Evolutionary conservation across 352 stramenopile species (phyloP).

Genomic region (Globisporangium okanoganense): DNA sequence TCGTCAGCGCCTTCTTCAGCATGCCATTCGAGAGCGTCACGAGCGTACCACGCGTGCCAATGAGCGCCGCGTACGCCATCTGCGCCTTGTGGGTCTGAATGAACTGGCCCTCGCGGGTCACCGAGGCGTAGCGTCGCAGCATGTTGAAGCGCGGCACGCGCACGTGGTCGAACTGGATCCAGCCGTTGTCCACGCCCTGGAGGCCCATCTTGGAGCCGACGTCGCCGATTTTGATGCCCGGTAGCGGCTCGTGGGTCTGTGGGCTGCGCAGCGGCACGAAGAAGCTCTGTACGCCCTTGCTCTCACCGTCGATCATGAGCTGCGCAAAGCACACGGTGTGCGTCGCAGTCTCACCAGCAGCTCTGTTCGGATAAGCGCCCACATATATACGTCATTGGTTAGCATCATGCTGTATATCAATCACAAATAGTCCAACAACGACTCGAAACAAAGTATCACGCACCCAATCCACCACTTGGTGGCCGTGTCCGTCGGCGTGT

Average conservation of each 20-base stretch:
- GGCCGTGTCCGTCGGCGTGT: slow-evolving; percentile 93
- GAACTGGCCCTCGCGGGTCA: slow-evolving; percentile 56
- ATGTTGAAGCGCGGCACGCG: slow-evolving; percentile 71
- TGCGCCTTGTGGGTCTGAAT: slow-evolving; percentile 19
- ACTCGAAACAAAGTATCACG: not conserved
- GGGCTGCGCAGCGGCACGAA: slow-evolving; percentile 91
- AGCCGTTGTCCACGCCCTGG: slow-evolving; percentile 74
- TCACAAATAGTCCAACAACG: not conserved
- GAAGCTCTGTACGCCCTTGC: slow-evolving; percentile 93
- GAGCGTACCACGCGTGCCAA: slow-evolving; percentile 52
- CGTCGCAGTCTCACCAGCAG: not conserved
- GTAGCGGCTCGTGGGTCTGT: slow-evolving; percentile 53
- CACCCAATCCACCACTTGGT: slow-evolving; percentile 92
- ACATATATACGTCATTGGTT: not conserved
- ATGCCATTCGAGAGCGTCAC: slow-evolving; percentile 50
- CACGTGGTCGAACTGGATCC: slow-evolving; percentile 72
- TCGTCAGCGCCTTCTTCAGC: slow-evolving; percentile 83
- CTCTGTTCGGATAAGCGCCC: not conserved
- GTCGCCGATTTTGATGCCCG: slow-evolving; percentile 58
- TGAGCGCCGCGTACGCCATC: not conserved
- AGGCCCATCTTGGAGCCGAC: slow-evolving; percentile 69
- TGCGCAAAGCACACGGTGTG: slow-evolving; percentile 1
- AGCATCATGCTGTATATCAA: not conserved
- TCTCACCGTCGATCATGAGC: not conserved
- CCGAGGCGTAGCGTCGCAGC: slow-evolving; percentile 62